Percentiles rank a stretch among this genome's conserved stretches.
phyloP scores from a whole-genome alignment of 176 grass and related monocot genomes.

The Raddia distichophylla region DNA sequence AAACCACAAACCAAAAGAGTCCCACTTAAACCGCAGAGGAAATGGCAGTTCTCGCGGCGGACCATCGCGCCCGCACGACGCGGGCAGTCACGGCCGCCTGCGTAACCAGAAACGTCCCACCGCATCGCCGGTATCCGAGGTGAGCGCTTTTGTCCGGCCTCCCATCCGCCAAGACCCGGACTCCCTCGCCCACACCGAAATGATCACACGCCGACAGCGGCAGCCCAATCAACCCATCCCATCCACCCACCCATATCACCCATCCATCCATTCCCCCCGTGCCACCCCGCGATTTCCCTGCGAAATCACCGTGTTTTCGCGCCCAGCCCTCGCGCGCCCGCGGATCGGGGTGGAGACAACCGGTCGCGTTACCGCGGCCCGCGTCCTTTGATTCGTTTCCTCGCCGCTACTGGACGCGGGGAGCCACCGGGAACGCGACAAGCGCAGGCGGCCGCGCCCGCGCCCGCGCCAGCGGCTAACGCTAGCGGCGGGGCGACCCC shows the following conservation, averaged over 20 bases:
- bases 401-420: slow-evolving; percentile 43
- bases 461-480: slow-evolving; percentile 1
- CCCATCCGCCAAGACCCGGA: slow-evolving; percentile 14
- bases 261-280: neutral
- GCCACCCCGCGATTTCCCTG: neutral
- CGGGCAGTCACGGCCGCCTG: neutral
- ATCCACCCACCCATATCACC: neutral
- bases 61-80: no score
- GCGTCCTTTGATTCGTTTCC: slow-evolving; percentile 55
- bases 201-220: slow-evolving; percentile 26
- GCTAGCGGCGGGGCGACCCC: slow-evolving; percentile 28
- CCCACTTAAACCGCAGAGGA: no score
- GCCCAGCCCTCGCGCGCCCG: neutral
- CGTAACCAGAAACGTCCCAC: slow-evolving; percentile 35
- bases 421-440: slow-evolving; percentile 40
- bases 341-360: slow-evolving; percentile 35
- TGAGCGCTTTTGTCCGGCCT: slow-evolving; percentile 28
- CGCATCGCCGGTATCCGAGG: slow-evolving; percentile 41
- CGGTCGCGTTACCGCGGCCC: slow-evolving; percentile 44
- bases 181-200: neutral
- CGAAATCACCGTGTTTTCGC: neutral
- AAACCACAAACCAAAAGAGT: no score
- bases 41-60: no score
- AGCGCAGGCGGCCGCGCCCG: slow-evolving; percentile 37
- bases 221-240: slow-evolving; percentile 2